Base-by-base conservation (phyloP, 83 land plant species). In the Diphasiastrum complanatum region DNA sequence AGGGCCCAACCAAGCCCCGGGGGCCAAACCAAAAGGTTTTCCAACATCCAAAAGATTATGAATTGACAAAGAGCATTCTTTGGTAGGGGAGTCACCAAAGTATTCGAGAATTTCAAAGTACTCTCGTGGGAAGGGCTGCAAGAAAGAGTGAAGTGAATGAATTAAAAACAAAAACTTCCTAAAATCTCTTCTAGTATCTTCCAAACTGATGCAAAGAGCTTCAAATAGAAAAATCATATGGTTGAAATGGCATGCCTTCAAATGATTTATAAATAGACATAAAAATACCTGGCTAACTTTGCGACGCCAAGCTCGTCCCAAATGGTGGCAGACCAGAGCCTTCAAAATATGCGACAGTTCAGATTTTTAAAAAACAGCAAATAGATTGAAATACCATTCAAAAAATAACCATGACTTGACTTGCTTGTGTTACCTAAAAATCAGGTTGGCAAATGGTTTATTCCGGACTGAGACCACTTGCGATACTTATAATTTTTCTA, bases 271-370 rank as follows among this genome's bases (percentile, higher is more conserved):
- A n/a, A n/a, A n/a, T n/a, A n/a, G n/a, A n/a, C n/a, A n/a, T n/a
- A n/a, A n/a, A n/a, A n/a, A n/a, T n/a, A 87, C 96, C 96, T 86
- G 6, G 4, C n/a, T n/a, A 25, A 16, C 58, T 45, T 18, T 22
- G 5, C 65, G 55, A 14, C 59, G 65, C 65, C 65, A 61, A 16
- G 28, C 16, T 46, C 65, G 23, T 25, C 65, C 65, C 6, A 61
- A 27, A 2, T 23, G 59, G 23, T 61, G 65, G 65, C 65, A 61
- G 46, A 61, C 29, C 14, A 61, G 58, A 43, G 65, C 65, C 65
- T 61, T 19, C 4, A 2, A 53, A 53, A 28, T 56, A 33, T 14
- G 24, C 0, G 33, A 45, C 1, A 62, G 14, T 25, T n/a, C 4
- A 67, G 40, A 49, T 22, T 19, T 1, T 61, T 53, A 54, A 20